A percentile compares a stretch with the other conserved stretches of the same genome.
These are phyloP conservation scores for Juglanconis sp. DNA, from an alignment of 2,329 filamentous ascomycete genomes.

Conservation along the genomic window DNA sequence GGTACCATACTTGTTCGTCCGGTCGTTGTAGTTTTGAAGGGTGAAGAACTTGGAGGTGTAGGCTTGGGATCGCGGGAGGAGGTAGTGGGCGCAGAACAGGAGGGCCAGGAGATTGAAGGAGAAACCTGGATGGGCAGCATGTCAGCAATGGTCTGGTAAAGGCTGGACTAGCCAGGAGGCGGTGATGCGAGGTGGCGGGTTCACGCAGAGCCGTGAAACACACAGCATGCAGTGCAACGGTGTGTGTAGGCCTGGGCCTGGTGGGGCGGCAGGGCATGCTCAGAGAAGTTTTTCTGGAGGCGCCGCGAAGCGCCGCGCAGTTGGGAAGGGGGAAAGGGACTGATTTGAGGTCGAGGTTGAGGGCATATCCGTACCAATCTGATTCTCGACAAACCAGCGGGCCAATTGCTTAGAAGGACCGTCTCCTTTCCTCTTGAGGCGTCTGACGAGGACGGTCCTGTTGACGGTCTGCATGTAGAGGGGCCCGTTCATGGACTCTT, in stretches of 20 bases:
- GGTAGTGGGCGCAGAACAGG: conserved; percentile 75
- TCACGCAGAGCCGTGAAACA: not conserved
- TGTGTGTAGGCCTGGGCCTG: not conserved
- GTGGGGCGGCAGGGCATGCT: not conserved
- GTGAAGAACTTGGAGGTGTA: conserved; percentile 86
- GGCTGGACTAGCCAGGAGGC: not conserved
- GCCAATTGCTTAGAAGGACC: conserved; percentile 58
- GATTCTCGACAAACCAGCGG: conserved; percentile 72
- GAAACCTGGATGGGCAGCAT: conserved; percentile 54
- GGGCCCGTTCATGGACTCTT: conserved; percentile 51
- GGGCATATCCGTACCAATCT: conserved; percentile 62
- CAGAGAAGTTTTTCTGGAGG: not conserved
- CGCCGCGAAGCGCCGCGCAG: not conserved
- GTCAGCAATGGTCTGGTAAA: conserved; percentile 1
- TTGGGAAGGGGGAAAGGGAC: not conserved
- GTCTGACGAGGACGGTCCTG: conserved; percentile 53
- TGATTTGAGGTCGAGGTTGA: not conserved
- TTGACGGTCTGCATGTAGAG: conserved; percentile 55
- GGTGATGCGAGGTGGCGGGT: not conserved
- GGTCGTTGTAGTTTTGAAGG: conserved; percentile 75
- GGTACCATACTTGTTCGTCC: conserved; percentile 67
- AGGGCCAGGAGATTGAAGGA: conserved; percentile 82
- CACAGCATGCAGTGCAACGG: conserved; percentile 10
- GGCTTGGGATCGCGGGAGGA: conserved; percentile 74
- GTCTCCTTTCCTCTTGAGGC: conserved; percentile 60